Evolutionary conservation across 2,329 filamentous ascomycete genomes (phyloP).

Genomic region (Stylonectria norvegica): DNA sequence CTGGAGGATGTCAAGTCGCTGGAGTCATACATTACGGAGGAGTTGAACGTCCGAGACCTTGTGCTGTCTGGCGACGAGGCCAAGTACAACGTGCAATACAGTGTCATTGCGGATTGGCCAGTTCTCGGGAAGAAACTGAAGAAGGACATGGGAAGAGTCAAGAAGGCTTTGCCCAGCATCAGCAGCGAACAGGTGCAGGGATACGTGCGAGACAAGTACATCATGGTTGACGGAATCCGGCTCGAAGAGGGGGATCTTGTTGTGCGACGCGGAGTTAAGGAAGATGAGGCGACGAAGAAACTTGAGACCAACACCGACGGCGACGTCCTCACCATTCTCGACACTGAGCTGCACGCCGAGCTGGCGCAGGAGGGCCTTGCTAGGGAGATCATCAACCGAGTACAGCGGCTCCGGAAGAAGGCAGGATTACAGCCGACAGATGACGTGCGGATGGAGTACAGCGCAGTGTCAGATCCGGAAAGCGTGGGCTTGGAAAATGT

Average conservation of each 20-base stretch:
- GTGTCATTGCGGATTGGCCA: constrained; percentile 87
- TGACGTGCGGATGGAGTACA: constrained; percentile 93
- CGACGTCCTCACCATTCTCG: constrained; percentile 88
- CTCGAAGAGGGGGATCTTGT: constrained; percentile 77
- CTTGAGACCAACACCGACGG: constrained; percentile 86
- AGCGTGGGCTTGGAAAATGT: constrained; percentile 67
- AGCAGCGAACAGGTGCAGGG: constrained; percentile 76
- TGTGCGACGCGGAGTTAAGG: constrained; percentile 72
- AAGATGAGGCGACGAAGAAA: constrained; percentile 66
- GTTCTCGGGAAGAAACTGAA: constrained; percentile 95
- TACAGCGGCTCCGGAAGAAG: constrained; percentile 92
- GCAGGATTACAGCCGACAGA: constrained; percentile 87
- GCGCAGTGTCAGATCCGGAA: constrained; percentile 74
- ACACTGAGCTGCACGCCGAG: constrained; percentile 76
- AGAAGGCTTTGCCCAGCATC: constrained; percentile 79
- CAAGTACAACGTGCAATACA: constrained; percentile 90
- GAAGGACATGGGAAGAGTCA: constrained; percentile 88
- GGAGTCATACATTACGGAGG: constrained; percentile 84
- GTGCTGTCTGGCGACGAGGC: constrained; percentile 82
- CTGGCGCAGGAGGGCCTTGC: constrained; percentile 85
- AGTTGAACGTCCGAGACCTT: constrained; percentile 85
- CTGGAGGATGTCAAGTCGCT: constrained; percentile 83
- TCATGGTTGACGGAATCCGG: constrained; percentile 81
- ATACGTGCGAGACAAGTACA: constrained; percentile 70
- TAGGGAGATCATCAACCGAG: constrained; percentile 87